phyloP scores from a whole-genome alignment of 177 flowering plant genomes.

The Telopea speciosissima region DNA sequence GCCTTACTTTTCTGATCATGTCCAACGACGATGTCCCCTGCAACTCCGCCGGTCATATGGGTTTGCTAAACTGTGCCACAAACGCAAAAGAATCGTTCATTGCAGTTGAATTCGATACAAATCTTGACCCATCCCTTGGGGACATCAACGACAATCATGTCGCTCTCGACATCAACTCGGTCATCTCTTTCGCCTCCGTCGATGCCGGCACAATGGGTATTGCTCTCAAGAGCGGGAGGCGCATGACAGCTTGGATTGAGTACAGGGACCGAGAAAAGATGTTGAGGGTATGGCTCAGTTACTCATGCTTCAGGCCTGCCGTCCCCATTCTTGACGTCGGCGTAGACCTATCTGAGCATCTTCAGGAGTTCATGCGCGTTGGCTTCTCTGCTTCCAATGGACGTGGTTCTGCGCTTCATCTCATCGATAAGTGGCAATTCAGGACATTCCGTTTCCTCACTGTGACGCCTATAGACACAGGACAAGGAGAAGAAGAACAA shows the following conservation, averaged over 20 bases:
- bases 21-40: slow-evolving; percentile 25
- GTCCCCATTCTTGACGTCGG: slow-evolving; percentile 37
- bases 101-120: slow-evolving; percentile 66
- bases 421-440: slow-evolving; percentile 43
- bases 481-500: slow-evolving; percentile 16
- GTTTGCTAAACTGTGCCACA: slow-evolving; percentile 26
- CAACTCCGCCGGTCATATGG: slow-evolving; percentile 33
- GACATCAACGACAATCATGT: slow-evolving; percentile 59
- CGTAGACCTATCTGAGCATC: slow-evolving; percentile 42
- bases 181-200: slow-evolving; percentile 36
- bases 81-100: slow-evolving; percentile 31
- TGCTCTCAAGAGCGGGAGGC: slow-evolving; percentile 45
- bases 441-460: slow-evolving; percentile 30
- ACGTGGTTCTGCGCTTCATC: slow-evolving; percentile 37
- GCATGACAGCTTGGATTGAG: slow-evolving; percentile 56
- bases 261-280: slow-evolving; percentile 36
- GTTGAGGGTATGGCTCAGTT: slow-evolving; percentile 48
- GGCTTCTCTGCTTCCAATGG: slow-evolving; percentile 80
- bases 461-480: slow-evolving; percentile 15
- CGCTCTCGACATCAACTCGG: slow-evolving; percentile 39
- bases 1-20: slow-evolving; percentile 54
- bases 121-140: slow-evolving; percentile 30
- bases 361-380: slow-evolving; percentile 62
- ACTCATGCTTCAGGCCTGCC: slow-evolving; percentile 30
- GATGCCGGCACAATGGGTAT: slow-evolving; percentile 40